These are phyloP conservation scores for Candida maris DNA, from an alignment of 805 yeast genomes.

Conservation along the genomic window DNA sequence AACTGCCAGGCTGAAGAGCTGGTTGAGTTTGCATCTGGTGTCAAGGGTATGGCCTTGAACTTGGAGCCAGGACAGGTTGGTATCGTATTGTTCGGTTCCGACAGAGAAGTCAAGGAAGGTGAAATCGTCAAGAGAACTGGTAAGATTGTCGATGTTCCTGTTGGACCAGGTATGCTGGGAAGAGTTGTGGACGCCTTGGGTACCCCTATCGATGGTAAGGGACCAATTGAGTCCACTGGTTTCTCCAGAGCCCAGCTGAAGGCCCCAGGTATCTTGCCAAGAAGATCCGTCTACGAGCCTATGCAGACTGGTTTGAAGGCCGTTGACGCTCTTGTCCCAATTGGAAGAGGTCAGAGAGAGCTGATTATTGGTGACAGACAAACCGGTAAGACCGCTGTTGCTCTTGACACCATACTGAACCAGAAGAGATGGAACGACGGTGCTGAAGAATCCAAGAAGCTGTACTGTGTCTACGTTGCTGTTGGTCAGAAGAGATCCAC, in stretches of 20 bases:
- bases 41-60: constrained; percentile 99
- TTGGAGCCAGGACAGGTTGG: constrained; percentile 99
- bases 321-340: constrained; percentile 98
- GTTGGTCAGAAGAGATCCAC: constrained; percentile 99
- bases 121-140: constrained; percentile 99
- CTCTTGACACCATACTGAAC: constrained; percentile 95
- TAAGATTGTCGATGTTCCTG: constrained; percentile 98
- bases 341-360: constrained; percentile 99
- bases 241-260: constrained; percentile 95
- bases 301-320: constrained; percentile 99
- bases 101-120: constrained; percentile 97
- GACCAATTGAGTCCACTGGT: constrained; percentile 85
- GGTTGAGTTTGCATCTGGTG: constrained; percentile 99
- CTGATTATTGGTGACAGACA: constrained; percentile 99
- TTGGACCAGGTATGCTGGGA: constrained; percentile 97
- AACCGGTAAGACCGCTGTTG: constrained; percentile 99
- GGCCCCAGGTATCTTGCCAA: constrained; percentile 99
- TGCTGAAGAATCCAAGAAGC: constrained; percentile 91
- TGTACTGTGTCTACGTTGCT: constrained; percentile 99
- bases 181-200: constrained; percentile 99
- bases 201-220: constrained; percentile 99
- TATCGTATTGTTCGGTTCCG: constrained; percentile 99
- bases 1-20: constrained; percentile 99
- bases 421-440: constrained; percentile 99
- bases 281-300: constrained; percentile 98